Conservation (phyloP, 1,284 basidiomycete genomes). For the Nidula niveotomentosa region DNA sequence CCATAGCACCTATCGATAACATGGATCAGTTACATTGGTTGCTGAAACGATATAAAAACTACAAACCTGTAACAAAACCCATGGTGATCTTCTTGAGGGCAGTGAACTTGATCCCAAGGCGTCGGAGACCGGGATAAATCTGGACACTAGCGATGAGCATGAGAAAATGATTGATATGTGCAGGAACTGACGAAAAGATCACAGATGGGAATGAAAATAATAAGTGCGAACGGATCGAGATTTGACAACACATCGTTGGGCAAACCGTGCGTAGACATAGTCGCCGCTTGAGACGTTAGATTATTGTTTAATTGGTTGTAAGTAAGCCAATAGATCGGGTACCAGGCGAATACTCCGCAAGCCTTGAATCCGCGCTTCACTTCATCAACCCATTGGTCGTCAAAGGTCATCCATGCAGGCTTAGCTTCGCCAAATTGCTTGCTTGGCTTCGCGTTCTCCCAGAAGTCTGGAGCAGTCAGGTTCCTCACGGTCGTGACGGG, state of each 20-base stretch:
- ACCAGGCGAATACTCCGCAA: conserved; percentile 82
- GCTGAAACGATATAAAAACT: background rate
- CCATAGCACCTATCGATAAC: conserved; percentile 39
- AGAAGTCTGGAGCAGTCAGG: conserved; percentile 66
- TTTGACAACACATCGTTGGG: conserved; percentile 86
- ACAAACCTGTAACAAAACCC: conserved; percentile 55
- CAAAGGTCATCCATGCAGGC: conserved; percentile 73
- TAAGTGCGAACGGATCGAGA: conserved; percentile 75
- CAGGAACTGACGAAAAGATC: conserved; percentile 48
- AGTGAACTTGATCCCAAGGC: conserved; percentile 64
- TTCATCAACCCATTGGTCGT: conserved; percentile 84
- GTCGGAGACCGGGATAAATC: conserved; percentile 75
- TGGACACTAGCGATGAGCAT: conserved; percentile 12
- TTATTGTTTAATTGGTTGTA: conserved; percentile 83
- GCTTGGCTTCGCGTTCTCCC: conserved; percentile 79
- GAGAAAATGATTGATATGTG: background rate
- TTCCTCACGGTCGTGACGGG: conserved; percentile 47
- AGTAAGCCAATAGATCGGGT: conserved; percentile 71
- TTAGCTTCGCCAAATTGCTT: conserved; percentile 34
- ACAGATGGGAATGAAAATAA: conserved; percentile 74
- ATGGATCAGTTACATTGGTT: background rate
- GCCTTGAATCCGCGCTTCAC: conserved; percentile 83
- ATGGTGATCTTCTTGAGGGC: conserved; percentile 74
- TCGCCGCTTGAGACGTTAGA: conserved; percentile 74
- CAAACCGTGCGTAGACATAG: conserved; percentile 70